Percentiles rank a stretch among this genome's conserved stretches.
phyloP scores from a whole-genome alignment of 768 basidiomycete genomes.

The Russula compacta region DNA sequence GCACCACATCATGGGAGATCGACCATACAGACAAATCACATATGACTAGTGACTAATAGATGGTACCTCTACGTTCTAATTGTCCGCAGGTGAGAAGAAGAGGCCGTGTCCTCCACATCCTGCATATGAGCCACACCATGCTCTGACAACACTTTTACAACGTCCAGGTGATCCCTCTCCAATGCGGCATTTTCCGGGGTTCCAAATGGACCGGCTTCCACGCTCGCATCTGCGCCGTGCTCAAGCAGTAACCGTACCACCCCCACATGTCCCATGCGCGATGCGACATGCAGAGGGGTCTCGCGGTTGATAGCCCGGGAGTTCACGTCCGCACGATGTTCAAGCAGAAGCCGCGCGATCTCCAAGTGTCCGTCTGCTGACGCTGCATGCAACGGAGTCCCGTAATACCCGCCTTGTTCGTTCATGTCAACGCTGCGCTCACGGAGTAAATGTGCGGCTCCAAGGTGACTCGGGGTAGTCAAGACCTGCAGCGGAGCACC shows the following conservation, averaged over 20 bases:
- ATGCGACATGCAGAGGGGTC: conserved; percentile 1
- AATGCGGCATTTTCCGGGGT: neutral
- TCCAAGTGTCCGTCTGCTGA: neutral
- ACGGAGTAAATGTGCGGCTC: neutral
- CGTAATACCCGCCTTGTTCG: neutral
- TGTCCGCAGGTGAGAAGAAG: too few relatives aligned
- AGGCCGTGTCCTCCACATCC: neutral
- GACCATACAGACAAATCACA: neutral
- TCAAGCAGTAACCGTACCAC: neutral
- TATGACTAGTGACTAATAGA: neutral
- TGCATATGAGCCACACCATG: neutral
- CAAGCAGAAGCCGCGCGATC: neutral
- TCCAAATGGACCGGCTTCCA: neutral
- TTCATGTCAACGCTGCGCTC: conserved; percentile 2
- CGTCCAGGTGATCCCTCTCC: neutral
- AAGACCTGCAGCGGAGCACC: neutral
- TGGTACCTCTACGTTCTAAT: neutral
- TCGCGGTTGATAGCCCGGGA: neutral
- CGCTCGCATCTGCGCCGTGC: neutral
- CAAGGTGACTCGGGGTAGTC: neutral
- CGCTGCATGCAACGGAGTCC: conserved; percentile 6
- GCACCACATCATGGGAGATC: too few relatives aligned
- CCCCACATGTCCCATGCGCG: neutral
- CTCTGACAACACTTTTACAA: neutral
- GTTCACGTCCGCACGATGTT: neutral